Evolutionary conservation across 129 eudicot species (phyloP).

Genomic region (Apium graveolens): DNA sequence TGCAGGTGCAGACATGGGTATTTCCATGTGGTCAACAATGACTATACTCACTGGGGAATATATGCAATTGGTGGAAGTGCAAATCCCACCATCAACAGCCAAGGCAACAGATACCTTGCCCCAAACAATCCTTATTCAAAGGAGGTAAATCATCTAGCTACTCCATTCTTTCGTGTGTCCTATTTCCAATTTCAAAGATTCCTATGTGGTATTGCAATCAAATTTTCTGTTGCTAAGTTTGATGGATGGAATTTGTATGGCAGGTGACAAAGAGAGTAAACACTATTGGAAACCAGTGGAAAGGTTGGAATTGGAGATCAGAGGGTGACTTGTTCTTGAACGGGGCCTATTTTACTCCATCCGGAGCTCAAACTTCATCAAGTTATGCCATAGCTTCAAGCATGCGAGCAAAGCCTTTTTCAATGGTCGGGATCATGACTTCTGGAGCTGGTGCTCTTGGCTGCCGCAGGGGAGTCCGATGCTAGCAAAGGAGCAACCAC

Average conservation of each 20-base stretch:
- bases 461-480: conserved; percentile 55
- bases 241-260: background rate
- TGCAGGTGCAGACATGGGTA: conserved; percentile 94
- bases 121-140: conserved; percentile 71
- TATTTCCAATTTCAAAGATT: background rate
- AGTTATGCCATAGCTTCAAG: conserved; percentile 74
- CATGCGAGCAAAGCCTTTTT: conserved; percentile 60
- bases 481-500: conserved; percentile 25
- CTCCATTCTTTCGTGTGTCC: background rate
- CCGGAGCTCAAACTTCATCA: conserved; percentile 56
- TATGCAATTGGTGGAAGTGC: conserved; percentile 98
- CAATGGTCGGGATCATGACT: conserved; percentile 65
- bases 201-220: background rate
- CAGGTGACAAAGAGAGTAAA: conserved; percentile 81
- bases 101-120: conserved; percentile 83
- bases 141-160: conserved; percentile 35
- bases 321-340: conserved; percentile 77
- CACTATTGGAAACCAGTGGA: conserved; percentile 37
- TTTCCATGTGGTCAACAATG: conserved; percentile 95
- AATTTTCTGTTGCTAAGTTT: background rate
- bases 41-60: conserved; percentile 98
- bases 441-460: conserved; percentile 54
- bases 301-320: conserved; percentile 88
- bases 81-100: conserved; percentile 84
- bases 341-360: conserved; percentile 72